Evolutionary conservation across 371 early-diverging fungal genomes (phyloP).

Genomic region (Mortierella sp.): DNA sequence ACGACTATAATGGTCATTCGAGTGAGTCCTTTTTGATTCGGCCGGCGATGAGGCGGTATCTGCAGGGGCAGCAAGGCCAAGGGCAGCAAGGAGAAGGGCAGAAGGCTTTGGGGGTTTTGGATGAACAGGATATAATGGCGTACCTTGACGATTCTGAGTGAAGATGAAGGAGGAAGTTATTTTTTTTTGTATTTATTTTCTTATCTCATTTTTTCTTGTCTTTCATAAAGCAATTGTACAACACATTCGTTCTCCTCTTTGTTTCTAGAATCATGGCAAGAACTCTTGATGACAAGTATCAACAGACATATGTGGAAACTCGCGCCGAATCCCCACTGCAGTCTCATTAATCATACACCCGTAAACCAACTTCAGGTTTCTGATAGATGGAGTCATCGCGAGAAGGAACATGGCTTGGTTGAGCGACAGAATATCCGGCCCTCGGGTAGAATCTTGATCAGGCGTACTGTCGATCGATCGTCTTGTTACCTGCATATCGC

Average conservation of each 20-base stretch:
- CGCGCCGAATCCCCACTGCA: background rate
- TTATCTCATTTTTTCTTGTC: background rate
- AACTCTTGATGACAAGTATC: background rate
- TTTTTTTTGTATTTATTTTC: background rate
- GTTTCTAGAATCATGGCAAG: background rate
- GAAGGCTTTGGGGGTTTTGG: background rate
- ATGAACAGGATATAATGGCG: background rate
- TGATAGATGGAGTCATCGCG: background rate
- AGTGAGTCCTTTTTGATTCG: conserved; percentile 32
- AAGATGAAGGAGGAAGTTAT: background rate
- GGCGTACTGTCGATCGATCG: background rate
- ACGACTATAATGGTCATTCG: conserved; percentile 39
- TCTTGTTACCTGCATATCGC: background rate
- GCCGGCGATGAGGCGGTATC: background rate
- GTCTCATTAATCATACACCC: background rate
- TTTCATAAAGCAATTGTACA: background rate
- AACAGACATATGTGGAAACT: background rate
- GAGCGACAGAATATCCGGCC: background rate
- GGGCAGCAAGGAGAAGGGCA: background rate
- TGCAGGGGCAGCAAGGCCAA: background rate
- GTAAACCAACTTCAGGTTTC: background rate
- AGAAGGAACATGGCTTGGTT: background rate
- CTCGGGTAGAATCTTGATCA: background rate
- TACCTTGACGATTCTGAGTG: background rate
- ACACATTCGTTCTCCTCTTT: background rate